phyloP scores from a whole-genome alignment of 805 yeast genomes.

The Lipomyces yamanashiensis region DNA sequence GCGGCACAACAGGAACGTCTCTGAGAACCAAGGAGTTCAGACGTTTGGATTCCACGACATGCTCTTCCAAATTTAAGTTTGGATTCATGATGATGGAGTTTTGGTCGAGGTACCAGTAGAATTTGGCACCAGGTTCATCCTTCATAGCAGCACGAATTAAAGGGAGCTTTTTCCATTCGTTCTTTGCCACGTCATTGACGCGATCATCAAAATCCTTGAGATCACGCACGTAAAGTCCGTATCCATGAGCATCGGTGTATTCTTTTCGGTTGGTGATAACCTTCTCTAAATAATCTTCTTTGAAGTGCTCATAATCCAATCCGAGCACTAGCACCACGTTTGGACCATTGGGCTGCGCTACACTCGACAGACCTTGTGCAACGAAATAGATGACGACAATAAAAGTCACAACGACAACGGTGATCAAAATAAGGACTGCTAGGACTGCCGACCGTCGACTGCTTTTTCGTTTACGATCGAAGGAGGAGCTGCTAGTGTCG shows the following conservation, averaged over 20 bases:
- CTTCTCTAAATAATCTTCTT: slow-evolving; percentile 61
- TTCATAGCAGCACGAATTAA: slow-evolving; percentile 85
- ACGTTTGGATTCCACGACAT: slow-evolving; percentile 63
- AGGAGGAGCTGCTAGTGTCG: slow-evolving; percentile 8
- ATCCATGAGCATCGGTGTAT: slow-evolving; percentile 79
- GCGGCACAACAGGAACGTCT: slow-evolving; percentile 75
- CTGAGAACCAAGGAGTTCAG: slow-evolving; percentile 66
- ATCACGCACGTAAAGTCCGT: slow-evolving; percentile 86
- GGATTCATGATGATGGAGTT: slow-evolving; percentile 77
- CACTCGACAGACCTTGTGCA: slow-evolving; percentile 11
- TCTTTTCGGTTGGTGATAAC: slow-evolving; percentile 86
- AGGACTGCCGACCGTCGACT: slow-evolving; percentile 19
- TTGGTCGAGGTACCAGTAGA: slow-evolving; percentile 82
- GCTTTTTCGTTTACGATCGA: slow-evolving; percentile 19
- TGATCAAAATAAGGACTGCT: slow-evolving; percentile 6
- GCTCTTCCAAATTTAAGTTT: slow-evolving; percentile 61
- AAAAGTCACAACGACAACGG: slow-evolving; percentile 7
- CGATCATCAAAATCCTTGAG: slow-evolving; percentile 65
- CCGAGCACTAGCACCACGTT: slow-evolving; percentile 71
- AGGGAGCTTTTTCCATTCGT: slow-evolving; percentile 66
- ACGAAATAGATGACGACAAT: slow-evolving; percentile 9
- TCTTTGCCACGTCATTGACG: slow-evolving; percentile 22
- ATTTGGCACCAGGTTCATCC: slow-evolving; percentile 89
- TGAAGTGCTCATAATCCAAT: slow-evolving; percentile 72
- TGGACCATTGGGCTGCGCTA: slow-evolving; percentile 36